A percentile compares a stretch with the other conserved stretches of the same genome.
Evolutionary conservation across 805 yeast species (phyloP).

Genomic region (Saturnispora zaruensis): DNA sequence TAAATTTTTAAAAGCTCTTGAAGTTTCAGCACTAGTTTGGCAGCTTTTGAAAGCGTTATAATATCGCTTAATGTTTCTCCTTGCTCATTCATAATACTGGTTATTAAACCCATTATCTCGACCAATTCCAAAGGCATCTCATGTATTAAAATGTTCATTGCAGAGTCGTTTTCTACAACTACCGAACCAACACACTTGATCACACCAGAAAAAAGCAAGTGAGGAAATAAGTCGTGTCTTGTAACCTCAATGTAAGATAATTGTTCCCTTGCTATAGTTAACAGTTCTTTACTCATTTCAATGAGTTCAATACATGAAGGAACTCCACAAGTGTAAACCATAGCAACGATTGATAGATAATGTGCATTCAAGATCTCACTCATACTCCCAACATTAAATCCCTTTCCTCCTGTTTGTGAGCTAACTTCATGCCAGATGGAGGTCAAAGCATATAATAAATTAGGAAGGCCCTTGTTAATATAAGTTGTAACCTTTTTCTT

Average conservation of each 20-base stretch:
- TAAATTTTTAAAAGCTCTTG: neutral
- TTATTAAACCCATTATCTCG: neutral
- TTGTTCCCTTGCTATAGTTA: slow-evolving; percentile 26
- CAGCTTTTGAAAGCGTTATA: neutral
- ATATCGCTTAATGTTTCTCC: neutral
- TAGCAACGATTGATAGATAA: slow-evolving; percentile 47
- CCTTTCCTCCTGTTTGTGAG: slow-evolving; percentile 31
- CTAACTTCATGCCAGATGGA: slow-evolving; percentile 35
- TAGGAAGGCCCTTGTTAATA: slow-evolving; percentile 33
- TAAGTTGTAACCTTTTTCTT: slow-evolving; percentile 18
- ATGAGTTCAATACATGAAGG: slow-evolving; percentile 42
- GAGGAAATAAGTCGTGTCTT: slow-evolving; percentile 5
- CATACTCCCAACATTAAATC: slow-evolving; percentile 42
- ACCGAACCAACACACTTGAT: slow-evolving; percentile 8
- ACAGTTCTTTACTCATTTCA: slow-evolving; percentile 51
- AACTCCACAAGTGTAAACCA: slow-evolving; percentile 49
- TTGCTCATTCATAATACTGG: slow-evolving; percentile 5
- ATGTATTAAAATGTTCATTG: slow-evolving; percentile 3
- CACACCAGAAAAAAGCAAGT: slow-evolving; percentile 9
- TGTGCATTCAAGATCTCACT: slow-evolving; percentile 49
- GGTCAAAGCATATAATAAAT: slow-evolving; percentile 47
- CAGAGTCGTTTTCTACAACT: slow-evolving; percentile 7
- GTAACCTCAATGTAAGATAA: slow-evolving; percentile 6
- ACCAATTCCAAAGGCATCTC: slow-evolving; percentile 1
- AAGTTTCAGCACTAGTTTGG: neutral